Percentiles rank a stretch among this genome's conserved stretches.
These are phyloP conservation scores for Gautieria morchelliformis DNA, from an alignment of 768 basidiomycete genomes.

Conservation along the genomic window DNA sequence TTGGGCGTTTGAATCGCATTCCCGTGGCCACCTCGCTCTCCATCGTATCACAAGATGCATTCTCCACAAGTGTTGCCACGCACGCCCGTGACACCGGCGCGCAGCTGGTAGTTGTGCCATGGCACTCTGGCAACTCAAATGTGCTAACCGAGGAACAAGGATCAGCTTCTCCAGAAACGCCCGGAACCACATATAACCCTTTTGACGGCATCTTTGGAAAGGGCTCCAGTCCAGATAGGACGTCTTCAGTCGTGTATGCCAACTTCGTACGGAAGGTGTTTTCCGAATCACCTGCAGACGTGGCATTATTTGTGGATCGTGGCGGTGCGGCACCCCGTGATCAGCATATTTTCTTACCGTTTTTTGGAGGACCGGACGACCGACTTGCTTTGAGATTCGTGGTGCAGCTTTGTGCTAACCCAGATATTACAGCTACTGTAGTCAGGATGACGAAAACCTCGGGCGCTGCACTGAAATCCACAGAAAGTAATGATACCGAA, in stretches of 20 bases:
- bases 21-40: slow-evolving; percentile 59
- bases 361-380: slow-evolving; percentile 94
- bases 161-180: slow-evolving; percentile 1
- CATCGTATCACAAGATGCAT: slow-evolving; percentile 69
- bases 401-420: slow-evolving; percentile 64
- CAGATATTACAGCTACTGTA: slow-evolving; percentile 60
- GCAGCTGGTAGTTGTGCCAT: slow-evolving; percentile 78
- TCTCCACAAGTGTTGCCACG: slow-evolving; percentile 51
- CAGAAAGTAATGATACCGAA: slow-evolving; percentile 1
- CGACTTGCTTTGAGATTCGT: slow-evolving; percentile 74
- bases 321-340: slow-evolving; percentile 30
- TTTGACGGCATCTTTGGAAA: slow-evolving; percentile 73
- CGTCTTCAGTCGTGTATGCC: slow-evolving; percentile 54
- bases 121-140: slow-evolving; percentile 34
- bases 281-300: slow-evolving; percentile 57
- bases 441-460: slow-evolving; percentile 44
- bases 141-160: not conserved
- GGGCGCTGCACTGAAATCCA: not conserved
- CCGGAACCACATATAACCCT: slow-evolving; percentile 35
- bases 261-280: slow-evolving; percentile 84
- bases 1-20: slow-evolving; percentile 61
- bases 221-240: slow-evolving; percentile 36
- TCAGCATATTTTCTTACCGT: slow-evolving; percentile 74
- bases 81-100: slow-evolving; percentile 48
- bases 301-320: slow-evolving; percentile 80